Conservation (phyloP, 2,329 filamentous ascomycete genomes). For the Sporothrix sp. region DNA sequence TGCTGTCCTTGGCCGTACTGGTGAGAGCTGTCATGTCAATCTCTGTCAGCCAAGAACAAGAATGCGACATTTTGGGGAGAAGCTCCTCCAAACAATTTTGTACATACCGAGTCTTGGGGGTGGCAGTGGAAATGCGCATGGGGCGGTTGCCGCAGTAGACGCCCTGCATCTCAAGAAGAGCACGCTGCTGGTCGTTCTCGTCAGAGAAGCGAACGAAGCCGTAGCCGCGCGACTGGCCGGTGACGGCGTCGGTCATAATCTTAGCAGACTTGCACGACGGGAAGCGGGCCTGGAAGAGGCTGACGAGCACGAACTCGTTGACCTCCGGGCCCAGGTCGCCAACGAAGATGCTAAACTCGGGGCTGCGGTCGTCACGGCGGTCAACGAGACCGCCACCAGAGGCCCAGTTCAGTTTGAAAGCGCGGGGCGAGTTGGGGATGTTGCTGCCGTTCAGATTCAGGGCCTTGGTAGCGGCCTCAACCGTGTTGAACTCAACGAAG, state of each 20-base stretch:
- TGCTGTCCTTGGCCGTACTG: constrained; percentile 30
- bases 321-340: constrained; percentile 96
- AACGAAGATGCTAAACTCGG: constrained; percentile 95
- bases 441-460: constrained; percentile 78
- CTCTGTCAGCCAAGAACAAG: background rate
- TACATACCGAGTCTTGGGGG: constrained; percentile 83
- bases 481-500: constrained; percentile 83
- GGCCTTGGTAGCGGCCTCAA: constrained; percentile 83
- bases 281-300: constrained; percentile 93
- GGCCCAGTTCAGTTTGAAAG: constrained; percentile 99
- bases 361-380: constrained; percentile 88
- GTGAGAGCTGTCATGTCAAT: constrained; percentile 25
- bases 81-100: too few relatives aligned
- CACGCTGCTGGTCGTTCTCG: constrained; percentile 91
- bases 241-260: constrained; percentile 99
- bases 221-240: constrained; percentile 93
- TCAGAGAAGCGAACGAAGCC: constrained; percentile 96
- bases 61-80: too few relatives aligned
- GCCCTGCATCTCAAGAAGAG: constrained; percentile 95
- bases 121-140: constrained; percentile 97
- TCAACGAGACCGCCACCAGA: constrained; percentile 92
- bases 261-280: constrained; percentile 98
- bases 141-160: constrained; percentile 98
- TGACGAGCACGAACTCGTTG: constrained; percentile 95
- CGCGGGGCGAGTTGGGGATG: constrained; percentile 87